These are phyloP conservation scores for Vigna reflexopilosa DNA, from an alignment of 306 rosid species.

Conservation along the genomic window DNA sequence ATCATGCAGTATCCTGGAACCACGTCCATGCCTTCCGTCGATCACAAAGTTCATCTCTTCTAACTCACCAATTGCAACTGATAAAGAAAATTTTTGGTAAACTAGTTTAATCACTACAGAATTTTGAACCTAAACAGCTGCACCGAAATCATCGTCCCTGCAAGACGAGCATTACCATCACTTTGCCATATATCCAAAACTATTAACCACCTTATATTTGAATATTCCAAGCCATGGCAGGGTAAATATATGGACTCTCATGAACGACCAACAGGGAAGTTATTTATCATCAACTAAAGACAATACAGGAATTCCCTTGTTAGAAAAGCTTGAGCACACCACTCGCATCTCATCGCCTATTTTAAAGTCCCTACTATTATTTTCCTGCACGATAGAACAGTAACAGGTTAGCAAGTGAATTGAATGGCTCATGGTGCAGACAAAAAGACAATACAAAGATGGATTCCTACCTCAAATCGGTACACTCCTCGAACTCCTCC, in stretches of 20 bases:
- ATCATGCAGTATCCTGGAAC: too few relatives aligned
- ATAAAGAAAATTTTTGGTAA: too few relatives aligned
- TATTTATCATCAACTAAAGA: slow-evolving; percentile 59
- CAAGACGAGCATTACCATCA: too few relatives aligned
- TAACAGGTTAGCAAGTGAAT: slow-evolving; percentile 25
- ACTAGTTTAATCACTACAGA: too few relatives aligned
- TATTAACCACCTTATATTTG: too few relatives aligned
- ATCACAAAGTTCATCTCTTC: too few relatives aligned
- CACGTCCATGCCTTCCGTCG: too few relatives aligned
- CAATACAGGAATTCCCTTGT: slow-evolving; percentile 81
- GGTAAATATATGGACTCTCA: not conserved
- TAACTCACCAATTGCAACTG: too few relatives aligned
- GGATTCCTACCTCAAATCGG: slow-evolving; percentile 72
- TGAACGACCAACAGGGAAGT: slow-evolving; percentile 33
- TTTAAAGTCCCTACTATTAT: slow-evolving; percentile 51
- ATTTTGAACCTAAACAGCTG: too few relatives aligned
- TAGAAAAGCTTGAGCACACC: slow-evolving; percentile 73
- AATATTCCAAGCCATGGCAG: slow-evolving; percentile 16
- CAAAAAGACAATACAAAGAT: slow-evolving; percentile 13
- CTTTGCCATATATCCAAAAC: too few relatives aligned
- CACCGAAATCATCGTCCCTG: too few relatives aligned
- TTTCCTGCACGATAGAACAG: slow-evolving; percentile 58
- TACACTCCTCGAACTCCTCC: slow-evolving; percentile 86
- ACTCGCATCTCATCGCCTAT: slow-evolving; percentile 73
- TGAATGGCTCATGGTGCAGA: slow-evolving; percentile 3